phyloP scores from a whole-genome alignment of 441 rosid genomes.

The Breynia disticha region DNA sequence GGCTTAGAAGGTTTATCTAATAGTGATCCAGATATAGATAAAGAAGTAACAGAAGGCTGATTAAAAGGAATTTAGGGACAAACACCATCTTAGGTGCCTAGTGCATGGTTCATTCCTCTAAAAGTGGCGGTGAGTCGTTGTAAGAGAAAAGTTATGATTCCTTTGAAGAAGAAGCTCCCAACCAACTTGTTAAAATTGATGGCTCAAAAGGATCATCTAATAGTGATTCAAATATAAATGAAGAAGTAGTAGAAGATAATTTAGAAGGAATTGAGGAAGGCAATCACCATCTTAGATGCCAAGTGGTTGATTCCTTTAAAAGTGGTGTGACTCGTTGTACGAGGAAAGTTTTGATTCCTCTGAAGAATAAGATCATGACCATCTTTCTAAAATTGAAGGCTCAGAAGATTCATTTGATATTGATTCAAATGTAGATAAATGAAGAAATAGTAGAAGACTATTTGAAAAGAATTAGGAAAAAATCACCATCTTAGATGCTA shows the following conservation, averaged over 20 bases:
- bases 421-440: slow-evolving; percentile 60
- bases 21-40: slow-evolving; percentile 58
- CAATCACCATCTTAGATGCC: slow-evolving; percentile 39
- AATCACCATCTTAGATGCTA: too few species aligned
- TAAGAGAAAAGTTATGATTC: slow-evolving; percentile 41
- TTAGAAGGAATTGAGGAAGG: slow-evolving; percentile 78
- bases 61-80: slow-evolving; percentile 75
- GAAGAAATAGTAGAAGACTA: too few species aligned
- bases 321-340: slow-evolving; percentile 33
- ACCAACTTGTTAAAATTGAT: slow-evolving; percentile 37
- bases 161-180: slow-evolving; percentile 25
- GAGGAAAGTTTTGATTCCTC: slow-evolving; percentile 42
- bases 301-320: slow-evolving; percentile 58
- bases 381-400: slow-evolving; percentile 37
- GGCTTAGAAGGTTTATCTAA: slow-evolving; percentile 32
- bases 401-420: slow-evolving; percentile 35
- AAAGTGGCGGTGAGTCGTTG: slow-evolving; percentile 33
- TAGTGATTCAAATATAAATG: slow-evolving; percentile 57
- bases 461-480: too few species aligned
- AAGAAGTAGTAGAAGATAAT: slow-evolving; percentile 76
- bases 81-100: slow-evolving; percentile 42
- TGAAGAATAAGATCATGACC: slow-evolving; percentile 21
- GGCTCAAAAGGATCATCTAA: slow-evolving; percentile 32
- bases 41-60: slow-evolving; percentile 75
- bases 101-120: too few species aligned